Conservation (phyloP, 495 filamentous ascomycete genomes). For the Aspergillus nidulans region DNA sequence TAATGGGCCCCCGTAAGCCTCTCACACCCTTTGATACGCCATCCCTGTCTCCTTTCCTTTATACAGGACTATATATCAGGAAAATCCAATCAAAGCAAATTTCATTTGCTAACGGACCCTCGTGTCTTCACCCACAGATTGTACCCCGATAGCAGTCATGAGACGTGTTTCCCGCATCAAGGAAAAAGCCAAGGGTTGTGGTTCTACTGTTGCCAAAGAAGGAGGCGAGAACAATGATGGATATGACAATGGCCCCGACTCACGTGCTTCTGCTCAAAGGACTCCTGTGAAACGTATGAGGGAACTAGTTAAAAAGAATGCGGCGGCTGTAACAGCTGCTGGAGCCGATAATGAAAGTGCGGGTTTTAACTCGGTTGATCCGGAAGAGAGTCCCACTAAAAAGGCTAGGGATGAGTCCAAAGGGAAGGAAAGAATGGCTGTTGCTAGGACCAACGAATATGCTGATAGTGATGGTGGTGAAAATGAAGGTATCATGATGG, state of each 20-base stretch:
- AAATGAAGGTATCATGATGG: no score
- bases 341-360: not conserved
- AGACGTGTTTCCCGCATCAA: conserved; percentile 28
- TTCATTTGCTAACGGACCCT: not conserved
- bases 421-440: no score
- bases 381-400: conserved; percentile 1
- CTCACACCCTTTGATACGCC: not conserved
- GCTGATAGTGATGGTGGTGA: no score
- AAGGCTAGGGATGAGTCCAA: not conserved
- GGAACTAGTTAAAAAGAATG: not conserved
- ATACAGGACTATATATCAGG: no score
- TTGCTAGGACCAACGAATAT: no score
- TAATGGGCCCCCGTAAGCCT: conserved; percentile 2
- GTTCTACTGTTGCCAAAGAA: not conserved
- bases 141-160: conserved; percentile 26
- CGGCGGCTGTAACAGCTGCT: not conserved
- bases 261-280: not conserved
- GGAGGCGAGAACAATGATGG: not conserved
- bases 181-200: conserved; percentile 8
- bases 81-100: no score
- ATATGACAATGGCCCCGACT: no score
- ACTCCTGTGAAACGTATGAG: conserved; percentile 2
- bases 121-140: conserved; percentile 12
- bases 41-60: no score
- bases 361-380: not conserved